Evolutionary conservation across 2,329 filamentous ascomycete species (phyloP).

Genomic region (Orbilia quercus): DNA sequence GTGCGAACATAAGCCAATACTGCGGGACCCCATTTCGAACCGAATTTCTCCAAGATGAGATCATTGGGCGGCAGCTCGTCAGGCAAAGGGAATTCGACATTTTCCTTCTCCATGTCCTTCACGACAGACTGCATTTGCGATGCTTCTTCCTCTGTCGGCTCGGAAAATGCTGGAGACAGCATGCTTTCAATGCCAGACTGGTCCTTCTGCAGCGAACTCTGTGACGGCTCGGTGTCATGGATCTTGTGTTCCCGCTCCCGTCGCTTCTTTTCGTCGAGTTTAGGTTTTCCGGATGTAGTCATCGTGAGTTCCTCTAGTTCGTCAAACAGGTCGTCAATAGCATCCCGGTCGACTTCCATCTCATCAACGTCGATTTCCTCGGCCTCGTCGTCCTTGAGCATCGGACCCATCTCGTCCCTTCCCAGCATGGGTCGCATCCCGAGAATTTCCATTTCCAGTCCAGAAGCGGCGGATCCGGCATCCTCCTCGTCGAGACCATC

Average conservation of each 20-base stretch:
- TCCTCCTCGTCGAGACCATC: slow-evolving; percentile 57
- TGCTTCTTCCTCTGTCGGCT: slow-evolving; percentile 3
- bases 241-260: slow-evolving; percentile 45
- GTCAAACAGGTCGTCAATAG: slow-evolving; percentile 60
- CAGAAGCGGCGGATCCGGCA: slow-evolving; percentile 36
- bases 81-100: slow-evolving; percentile 4
- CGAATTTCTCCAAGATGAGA: slow-evolving; percentile 32
- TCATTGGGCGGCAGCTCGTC: slow-evolving; percentile 41
- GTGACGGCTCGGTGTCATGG: slow-evolving; percentile 15
- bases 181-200: slow-evolving; percentile 27
- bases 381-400: slow-evolving; percentile 48
- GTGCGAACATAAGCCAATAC: slow-evolving; percentile 29
- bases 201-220: slow-evolving; percentile 44
- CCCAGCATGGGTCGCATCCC: slow-evolving; percentile 41
- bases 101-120: slow-evolving; percentile 19
- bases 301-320: slow-evolving; percentile 58
- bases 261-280: slow-evolving; percentile 33
- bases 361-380: slow-evolving; percentile 50
- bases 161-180: slow-evolving; percentile 36
- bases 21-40: slow-evolving; percentile 26
- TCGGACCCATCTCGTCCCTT: slow-evolving; percentile 41
- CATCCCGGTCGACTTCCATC: slow-evolving; percentile 54
- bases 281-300: slow-evolving; percentile 20
- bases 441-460: slow-evolving; percentile 49
- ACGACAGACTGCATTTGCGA: background rate